Conservation (phyloP, 1,284 basidiomycete species). For the Ceratobasidium sp. region DNA sequence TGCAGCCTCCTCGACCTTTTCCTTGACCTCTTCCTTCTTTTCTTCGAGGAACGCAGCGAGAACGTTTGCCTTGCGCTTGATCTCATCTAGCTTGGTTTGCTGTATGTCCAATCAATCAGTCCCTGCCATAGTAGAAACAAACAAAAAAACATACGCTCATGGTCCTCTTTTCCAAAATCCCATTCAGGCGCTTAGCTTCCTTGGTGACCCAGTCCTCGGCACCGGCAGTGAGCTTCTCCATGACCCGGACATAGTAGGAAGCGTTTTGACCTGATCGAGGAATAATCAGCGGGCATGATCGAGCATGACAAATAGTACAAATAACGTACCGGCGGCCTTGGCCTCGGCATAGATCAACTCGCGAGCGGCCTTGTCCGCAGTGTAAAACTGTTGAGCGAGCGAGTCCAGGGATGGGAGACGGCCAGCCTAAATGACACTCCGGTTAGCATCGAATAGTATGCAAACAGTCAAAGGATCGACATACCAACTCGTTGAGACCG, state of each 20-base stretch:
- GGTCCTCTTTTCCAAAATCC: slow-evolving; percentile 10
- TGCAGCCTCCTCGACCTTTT: slow-evolving; percentile 44
- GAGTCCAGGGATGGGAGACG: slow-evolving; percentile 79
- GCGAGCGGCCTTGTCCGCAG: slow-evolving; percentile 63
- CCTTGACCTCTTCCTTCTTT: slow-evolving; percentile 52
- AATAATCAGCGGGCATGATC: slow-evolving; percentile 50
- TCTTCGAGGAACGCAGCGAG: slow-evolving; percentile 73
- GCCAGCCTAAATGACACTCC: slow-evolving; percentile 74
- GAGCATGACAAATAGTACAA: background rate
- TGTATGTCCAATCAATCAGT: slow-evolving; percentile 46
- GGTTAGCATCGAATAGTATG: background rate
- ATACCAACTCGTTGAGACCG: slow-evolving; percentile 73
- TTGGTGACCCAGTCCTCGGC: slow-evolving; percentile 83
- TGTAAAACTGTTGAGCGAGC: slow-evolving; percentile 81
- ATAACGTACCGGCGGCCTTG: slow-evolving; percentile 48
- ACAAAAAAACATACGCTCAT: slow-evolving; percentile 6
- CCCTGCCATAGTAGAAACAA: background rate
- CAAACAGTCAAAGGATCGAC: slow-evolving; percentile 46
- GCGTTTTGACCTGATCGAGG: slow-evolving; percentile 27
- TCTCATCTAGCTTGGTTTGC: slow-evolving; percentile 88
- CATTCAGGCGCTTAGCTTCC: slow-evolving; percentile 71
- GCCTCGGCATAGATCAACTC: slow-evolving; percentile 72
- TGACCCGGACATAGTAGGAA: slow-evolving; percentile 83
- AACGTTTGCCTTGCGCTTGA: slow-evolving; percentile 91
- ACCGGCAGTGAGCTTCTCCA: slow-evolving; percentile 84